These are phyloP conservation scores for Pyrrhoderma lamaoense DNA, from an alignment of 1,284 basidiomycete genomes.

Conservation along the genomic window DNA sequence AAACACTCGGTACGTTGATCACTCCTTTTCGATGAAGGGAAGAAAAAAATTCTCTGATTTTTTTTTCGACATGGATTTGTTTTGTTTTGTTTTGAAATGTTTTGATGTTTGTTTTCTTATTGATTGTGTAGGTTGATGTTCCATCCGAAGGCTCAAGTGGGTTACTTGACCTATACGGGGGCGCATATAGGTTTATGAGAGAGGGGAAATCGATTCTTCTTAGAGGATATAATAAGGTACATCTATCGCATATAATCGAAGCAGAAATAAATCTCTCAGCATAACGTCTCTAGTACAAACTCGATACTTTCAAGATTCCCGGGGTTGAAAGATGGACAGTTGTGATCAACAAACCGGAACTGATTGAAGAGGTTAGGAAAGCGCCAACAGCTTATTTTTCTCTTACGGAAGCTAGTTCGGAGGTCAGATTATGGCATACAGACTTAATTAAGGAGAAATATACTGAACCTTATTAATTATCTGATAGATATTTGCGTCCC, in stretches of 20 bases:
- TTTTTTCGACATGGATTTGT: too few relatives aligned
- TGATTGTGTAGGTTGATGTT: constrained; percentile 7
- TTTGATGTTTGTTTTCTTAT: background rate
- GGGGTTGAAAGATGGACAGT: constrained; percentile 25
- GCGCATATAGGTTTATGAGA: constrained; percentile 7
- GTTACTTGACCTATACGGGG: constrained; percentile 7
- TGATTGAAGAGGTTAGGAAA: constrained; percentile 29
- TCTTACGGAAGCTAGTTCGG: constrained; percentile 20
- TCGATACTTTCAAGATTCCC: constrained; percentile 25
- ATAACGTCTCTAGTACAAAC: constrained; percentile 17
- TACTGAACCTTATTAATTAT: background rate
- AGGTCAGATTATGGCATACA: constrained; percentile 21
- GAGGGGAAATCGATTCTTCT: constrained; percentile 5
- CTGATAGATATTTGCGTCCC: constrained; percentile 4
- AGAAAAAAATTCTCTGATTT: too few relatives aligned
- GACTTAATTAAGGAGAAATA: too few relatives aligned
- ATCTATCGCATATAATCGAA: background rate
- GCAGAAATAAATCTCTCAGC: too few relatives aligned
- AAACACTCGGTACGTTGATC: too few relatives aligned
- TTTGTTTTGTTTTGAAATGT: too few relatives aligned
- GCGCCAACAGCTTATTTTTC: constrained; percentile 28
- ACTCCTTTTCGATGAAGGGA: background rate
- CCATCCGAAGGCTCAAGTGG: constrained; percentile 5
- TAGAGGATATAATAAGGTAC: constrained; percentile 8
- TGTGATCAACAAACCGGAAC: constrained; percentile 21